These are phyloP conservation scores for Candida labiduridarum DNA, from an alignment of 1,139 yeast genomes.

Conservation along the genomic window DNA sequence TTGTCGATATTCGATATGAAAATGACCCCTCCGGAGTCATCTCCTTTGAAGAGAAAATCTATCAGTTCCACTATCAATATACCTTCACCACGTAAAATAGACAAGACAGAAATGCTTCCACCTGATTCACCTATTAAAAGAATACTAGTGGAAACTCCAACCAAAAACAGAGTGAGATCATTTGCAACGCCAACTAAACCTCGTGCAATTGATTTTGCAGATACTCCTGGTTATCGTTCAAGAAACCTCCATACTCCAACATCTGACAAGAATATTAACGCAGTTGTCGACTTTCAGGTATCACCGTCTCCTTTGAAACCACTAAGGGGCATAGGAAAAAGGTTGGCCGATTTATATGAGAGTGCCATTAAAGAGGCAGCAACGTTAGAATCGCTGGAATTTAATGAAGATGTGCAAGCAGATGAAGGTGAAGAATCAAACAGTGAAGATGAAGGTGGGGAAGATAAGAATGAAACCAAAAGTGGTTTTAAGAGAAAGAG, in stretches of 20 bases:
- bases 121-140: slow-evolving; percentile 9
- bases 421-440: slow-evolving; percentile 12
- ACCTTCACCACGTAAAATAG: slow-evolving; percentile 1
- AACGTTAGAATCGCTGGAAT: slow-evolving; percentile 15
- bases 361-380: slow-evolving; percentile 30
- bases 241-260: slow-evolving; percentile 14
- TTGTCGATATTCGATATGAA: slow-evolving; percentile 63
- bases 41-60: slow-evolving; percentile 33
- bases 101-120: slow-evolving; percentile 4
- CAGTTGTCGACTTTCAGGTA: slow-evolving; percentile 28
- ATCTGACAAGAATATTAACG: slow-evolving; percentile 1
- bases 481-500: slow-evolving; percentile 25
- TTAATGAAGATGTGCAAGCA: slow-evolving; percentile 20
- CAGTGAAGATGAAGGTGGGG: slow-evolving; percentile 12
- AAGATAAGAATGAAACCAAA: slow-evolving; percentile 23
- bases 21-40: slow-evolving; percentile 49
- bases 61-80: neutral
- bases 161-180: slow-evolving; percentile 7
- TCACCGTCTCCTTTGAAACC: slow-evolving; percentile 52
- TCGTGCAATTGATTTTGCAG: slow-evolving; percentile 1
- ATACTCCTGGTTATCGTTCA: slow-evolving; percentile 34
- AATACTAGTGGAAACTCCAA: slow-evolving; percentile 13
- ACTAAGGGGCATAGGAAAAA: slow-evolving; percentile 36
- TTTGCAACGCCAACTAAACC: slow-evolving; percentile 12
- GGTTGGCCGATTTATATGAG: slow-evolving; percentile 39